Conservation (phyloP, 306 rosid genomes). For the Trifolium subterraneum region DNA sequence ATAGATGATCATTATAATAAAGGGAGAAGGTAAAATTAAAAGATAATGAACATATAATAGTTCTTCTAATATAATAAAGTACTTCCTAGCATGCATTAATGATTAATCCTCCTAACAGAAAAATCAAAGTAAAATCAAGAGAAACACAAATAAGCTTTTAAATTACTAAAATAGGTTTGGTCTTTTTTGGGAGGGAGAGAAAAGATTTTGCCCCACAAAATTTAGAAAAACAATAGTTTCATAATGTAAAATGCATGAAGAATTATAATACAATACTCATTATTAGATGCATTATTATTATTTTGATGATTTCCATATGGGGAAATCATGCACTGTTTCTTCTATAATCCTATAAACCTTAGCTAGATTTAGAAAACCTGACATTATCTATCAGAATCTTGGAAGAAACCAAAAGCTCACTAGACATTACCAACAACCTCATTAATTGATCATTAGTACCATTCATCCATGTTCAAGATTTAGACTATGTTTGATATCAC, state of each 20-base stretch:
- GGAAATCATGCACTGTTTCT: constrained; percentile 28
- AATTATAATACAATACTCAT: constrained; percentile 11
- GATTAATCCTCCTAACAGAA: constrained; percentile 7
- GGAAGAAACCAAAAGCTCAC: constrained; percentile 29
- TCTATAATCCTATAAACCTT: constrained; percentile 15
- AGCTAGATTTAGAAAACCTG: constrained; percentile 47
- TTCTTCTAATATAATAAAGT: not conserved
- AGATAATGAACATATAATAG: constrained; percentile 1
- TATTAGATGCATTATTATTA: constrained; percentile 25
- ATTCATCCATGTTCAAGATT: constrained; percentile 35
- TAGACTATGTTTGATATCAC: too few species aligned
- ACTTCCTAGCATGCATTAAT: not conserved
- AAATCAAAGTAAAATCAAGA: constrained; percentile 10
- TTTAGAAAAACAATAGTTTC: not conserved
- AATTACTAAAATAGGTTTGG: not conserved
- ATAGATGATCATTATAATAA: not conserved
- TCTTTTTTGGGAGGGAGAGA: not conserved
- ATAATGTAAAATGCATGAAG: constrained; percentile 6
- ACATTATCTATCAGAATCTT: constrained; percentile 40
- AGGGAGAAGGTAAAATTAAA: not conserved
- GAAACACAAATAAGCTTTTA: not conserved
- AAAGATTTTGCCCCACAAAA: not conserved
- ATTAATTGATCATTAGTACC: not conserved
- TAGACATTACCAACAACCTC: constrained; percentile 41
- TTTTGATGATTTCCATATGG: constrained; percentile 21